These are phyloP conservation scores for Lachnellula willkommii DNA, from an alignment of 2,329 filamentous ascomycete species.

Conservation along the genomic window DNA sequence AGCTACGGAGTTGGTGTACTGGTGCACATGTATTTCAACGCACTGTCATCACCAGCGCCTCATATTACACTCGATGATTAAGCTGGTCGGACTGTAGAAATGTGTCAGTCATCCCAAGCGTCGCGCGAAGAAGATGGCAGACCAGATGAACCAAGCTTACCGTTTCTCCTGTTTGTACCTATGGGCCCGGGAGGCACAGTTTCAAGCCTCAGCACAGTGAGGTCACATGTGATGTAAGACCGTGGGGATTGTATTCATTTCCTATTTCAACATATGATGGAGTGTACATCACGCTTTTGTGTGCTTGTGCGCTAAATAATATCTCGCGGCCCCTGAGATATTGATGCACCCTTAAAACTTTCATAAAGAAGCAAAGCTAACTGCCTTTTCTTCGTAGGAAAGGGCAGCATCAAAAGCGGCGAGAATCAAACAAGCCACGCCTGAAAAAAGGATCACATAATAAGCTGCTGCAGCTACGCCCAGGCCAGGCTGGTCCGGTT, in stretches of 20 bases:
- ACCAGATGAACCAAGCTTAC: neutral
- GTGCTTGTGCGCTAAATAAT: too few relatives aligned
- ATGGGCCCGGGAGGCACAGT: constrained; percentile 4
- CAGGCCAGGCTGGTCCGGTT: neutral
- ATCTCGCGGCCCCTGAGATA: too few relatives aligned
- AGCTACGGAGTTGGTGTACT: neutral
- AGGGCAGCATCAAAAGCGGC: constrained; percentile 8
- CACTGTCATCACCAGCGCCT: neutral
- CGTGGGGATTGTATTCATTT: too few relatives aligned
- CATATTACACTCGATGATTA: neutral
- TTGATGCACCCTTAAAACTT: too few relatives aligned
- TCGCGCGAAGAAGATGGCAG: neutral
- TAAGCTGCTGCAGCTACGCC: constrained; percentile 1
- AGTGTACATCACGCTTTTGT: too few relatives aligned
- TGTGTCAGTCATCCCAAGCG: neutral
- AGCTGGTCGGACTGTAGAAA: neutral
- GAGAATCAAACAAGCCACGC: neutral
- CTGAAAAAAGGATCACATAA: constrained; percentile 1
- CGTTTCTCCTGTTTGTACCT: constrained; percentile 8
- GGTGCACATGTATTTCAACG: neutral
- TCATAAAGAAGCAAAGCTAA: too few relatives aligned
- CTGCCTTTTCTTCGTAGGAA: neutral
- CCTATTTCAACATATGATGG: too few relatives aligned
- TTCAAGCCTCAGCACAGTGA: constrained; percentile 1
- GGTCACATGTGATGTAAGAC: constrained; percentile 7